Evolutionary conservation across 345 rosid species (phyloP), one percentile per base, ranked within the genome.

Genomic region (Populus simonii): DNA sequence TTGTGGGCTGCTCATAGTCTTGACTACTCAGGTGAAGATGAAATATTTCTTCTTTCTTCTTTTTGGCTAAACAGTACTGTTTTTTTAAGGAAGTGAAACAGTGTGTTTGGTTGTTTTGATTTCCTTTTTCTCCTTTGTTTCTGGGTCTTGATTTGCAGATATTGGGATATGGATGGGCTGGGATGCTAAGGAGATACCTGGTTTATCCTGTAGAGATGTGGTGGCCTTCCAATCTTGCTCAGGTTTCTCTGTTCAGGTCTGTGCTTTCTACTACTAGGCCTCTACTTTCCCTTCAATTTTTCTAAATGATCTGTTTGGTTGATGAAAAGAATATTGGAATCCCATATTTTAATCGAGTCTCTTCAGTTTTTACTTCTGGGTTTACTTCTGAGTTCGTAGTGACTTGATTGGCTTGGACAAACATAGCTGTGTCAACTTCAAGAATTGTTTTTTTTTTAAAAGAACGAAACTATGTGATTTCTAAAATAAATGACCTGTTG

Each of bases 161-260:
- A 36, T 61, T 96, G 85, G 99, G 99, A 6, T 96, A 96, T 78
- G 99, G 99, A 35, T 96, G 99, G 99, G 99, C 99, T 80, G 99
- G 99, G 53, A 89, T 96, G 89, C 83, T 96, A 20, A 90, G 97
- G 89, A 92, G 89, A 90, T 96, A 92, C 84, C 75, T 96, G 78
- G 99, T 96, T 74, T 93, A 96, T 85, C 99, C 99, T 39, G 95
- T 86, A 11, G 98, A 96, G 79, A 96, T 96, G 99, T 96, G 99
- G 99, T 96, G 99, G 99, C 99, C 99, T 59, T 72, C 99, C 3
- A 96, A 94, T 74, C 95, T 96, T 73, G 99, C 99, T 78, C 99
- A 96, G 83, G 99, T 96, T 82, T 94, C 99, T 77, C 88, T 96
- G 17, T 96, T 96, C 81, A 91, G 99, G 99, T 93, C n/a, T 38